phyloP scores from a whole-genome alignment of 805 yeast species.

The Myxozyma neglecta region DNA sequence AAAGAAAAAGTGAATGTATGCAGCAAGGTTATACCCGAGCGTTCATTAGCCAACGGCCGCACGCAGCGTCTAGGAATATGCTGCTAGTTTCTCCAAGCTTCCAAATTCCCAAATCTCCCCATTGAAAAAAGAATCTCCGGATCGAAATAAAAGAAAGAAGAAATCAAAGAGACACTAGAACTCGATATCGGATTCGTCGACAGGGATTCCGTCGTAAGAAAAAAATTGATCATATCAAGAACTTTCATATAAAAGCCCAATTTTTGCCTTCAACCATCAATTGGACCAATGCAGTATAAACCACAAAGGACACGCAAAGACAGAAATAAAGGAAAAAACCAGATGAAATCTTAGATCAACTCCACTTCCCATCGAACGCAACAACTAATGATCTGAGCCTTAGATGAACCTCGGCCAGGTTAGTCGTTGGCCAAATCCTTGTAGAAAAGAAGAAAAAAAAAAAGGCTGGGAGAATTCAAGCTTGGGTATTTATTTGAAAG shows the following conservation, averaged over 20 bases:
- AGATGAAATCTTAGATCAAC: slow-evolving; percentile 15
- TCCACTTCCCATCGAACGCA: slow-evolving; percentile 31
- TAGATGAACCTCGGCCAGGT: slow-evolving; percentile 17
- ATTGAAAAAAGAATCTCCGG: not conserved
- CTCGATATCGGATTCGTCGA: slow-evolving; percentile 91
- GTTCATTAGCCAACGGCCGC: slow-evolving; percentile 88
- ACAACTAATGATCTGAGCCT: slow-evolving; percentile 9
- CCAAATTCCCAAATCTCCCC: not conserved
- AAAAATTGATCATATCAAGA: slow-evolving; percentile 20
- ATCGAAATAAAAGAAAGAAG: slow-evolving; percentile 34
- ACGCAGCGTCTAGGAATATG: slow-evolving; percentile 99
- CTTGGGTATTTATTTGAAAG: not conserved
- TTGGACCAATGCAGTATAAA: not conserved
- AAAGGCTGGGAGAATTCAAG: not conserved
- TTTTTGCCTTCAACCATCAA: not conserved
- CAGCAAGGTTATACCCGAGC: slow-evolving; percentile 99
- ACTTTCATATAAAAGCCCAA: not conserved
- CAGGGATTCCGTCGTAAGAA: slow-evolving; percentile 62
- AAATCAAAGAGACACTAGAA: slow-evolving; percentile 46
- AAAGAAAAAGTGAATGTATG: slow-evolving; percentile 58
- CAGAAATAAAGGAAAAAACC: not conserved
- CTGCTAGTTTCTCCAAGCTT: slow-evolving; percentile 60
- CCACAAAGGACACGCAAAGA: not conserved
- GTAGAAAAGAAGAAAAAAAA: not conserved
- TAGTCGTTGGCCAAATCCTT: slow-evolving; percentile 22